Conservation (phyloP, 2,329 filamentous ascomycete genomes). For the Ophiostoma novo-ulmi region DNA sequence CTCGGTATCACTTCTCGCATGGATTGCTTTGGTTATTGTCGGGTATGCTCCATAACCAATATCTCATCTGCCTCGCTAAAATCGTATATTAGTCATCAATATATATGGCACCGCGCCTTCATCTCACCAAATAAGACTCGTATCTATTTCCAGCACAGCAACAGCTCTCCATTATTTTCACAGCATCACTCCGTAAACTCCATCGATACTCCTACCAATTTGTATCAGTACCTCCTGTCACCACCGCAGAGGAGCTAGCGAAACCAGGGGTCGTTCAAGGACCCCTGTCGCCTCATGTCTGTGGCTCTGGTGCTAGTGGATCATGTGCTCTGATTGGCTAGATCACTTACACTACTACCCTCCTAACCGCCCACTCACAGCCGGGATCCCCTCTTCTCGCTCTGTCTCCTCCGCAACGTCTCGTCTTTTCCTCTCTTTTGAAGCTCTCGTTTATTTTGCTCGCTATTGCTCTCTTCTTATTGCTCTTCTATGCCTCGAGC, state of each 20-base stretch:
- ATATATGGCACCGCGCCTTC: no score
- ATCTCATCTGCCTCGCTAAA: background rate
- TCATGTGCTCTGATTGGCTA: constrained; percentile 8
- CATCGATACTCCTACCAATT: background rate
- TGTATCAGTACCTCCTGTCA: background rate
- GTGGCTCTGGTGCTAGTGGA: background rate
- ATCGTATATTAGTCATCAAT: background rate
- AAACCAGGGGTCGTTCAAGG: constrained; percentile 7
- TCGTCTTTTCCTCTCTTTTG: background rate
- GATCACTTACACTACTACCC: constrained; percentile 3
- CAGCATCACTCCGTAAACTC: background rate
- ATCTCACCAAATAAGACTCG: background rate
- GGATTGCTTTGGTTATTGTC: no score
- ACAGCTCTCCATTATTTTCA: background rate
- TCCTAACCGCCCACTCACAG: constrained; percentile 8
- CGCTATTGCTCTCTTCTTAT: background rate
- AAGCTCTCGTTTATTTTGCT: background rate
- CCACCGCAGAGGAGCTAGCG: background rate
- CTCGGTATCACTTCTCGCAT: no score
- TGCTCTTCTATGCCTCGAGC: background rate
- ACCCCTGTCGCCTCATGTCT: constrained; percentile 13
- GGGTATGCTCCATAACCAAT: no score
- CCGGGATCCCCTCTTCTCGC: constrained; percentile 13
- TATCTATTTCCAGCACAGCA: constrained; percentile 8
- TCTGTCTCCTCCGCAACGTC: constrained; percentile 16